Conservation (phyloP, 495 filamentous ascomycete genomes). For the Neurospora sp. region DNA sequence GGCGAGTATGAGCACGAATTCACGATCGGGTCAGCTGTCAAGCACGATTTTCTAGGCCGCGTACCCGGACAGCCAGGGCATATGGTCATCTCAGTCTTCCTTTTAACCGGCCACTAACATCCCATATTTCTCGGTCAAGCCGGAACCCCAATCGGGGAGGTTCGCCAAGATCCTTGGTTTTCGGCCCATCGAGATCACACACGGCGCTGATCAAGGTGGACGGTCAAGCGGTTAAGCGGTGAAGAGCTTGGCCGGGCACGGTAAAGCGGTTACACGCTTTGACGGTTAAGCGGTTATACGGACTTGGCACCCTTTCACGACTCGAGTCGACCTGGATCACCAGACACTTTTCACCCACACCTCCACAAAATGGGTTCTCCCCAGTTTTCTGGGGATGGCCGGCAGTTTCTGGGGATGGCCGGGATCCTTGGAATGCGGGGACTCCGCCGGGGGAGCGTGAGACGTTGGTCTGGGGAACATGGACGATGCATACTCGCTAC, state of each 20-base stretch:
- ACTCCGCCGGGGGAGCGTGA: not conserved
- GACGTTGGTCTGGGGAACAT: not conserved
- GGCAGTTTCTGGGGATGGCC: not conserved
- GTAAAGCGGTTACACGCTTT: not conserved
- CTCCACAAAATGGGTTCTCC: not conserved
- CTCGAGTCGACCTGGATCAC: not conserved
- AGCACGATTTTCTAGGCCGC: not conserved
- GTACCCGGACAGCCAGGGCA: not conserved
- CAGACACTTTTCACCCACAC: not conserved
- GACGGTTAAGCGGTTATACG: not conserved
- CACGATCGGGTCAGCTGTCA: not conserved
- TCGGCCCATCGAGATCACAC: not conserved
- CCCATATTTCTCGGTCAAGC: not conserved
- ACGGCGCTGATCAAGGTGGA: not conserved
- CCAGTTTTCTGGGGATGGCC: not conserved
- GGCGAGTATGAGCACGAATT: not conserved
- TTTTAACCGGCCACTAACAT: not conserved
- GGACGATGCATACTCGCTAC: not conserved
- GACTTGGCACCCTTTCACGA: not conserved
- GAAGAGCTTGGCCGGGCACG: not conserved
- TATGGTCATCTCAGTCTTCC: not conserved
- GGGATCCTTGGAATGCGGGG: not conserved
- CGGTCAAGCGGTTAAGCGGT: not conserved
- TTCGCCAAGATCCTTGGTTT: not conserved
- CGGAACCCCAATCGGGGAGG: not conserved